Evolutionary conservation across 2,329 filamentous ascomycete genomes (phyloP).

Genomic region (Thermomyces lanuginosus): DNA sequence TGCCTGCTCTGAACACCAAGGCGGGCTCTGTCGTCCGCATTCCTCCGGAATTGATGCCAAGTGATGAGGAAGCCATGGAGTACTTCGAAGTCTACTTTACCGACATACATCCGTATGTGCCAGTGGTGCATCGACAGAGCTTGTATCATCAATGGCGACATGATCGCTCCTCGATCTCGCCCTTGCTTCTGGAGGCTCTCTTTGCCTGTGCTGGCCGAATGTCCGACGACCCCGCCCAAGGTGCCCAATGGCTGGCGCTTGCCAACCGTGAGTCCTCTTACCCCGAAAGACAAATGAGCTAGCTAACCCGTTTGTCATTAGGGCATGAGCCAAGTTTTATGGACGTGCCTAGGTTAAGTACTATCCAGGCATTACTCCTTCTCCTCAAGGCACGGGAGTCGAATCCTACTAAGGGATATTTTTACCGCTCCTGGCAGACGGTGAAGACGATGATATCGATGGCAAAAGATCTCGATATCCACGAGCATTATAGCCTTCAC

Average conservation of each 20-base stretch:
- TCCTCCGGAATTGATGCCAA: slow-evolving; percentile 82
- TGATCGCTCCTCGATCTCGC: slow-evolving; percentile 69
- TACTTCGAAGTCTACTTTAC: slow-evolving; percentile 86
- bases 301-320: slow-evolving; percentile 19
- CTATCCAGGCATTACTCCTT: slow-evolving; percentile 75
- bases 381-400: slow-evolving; percentile 82
- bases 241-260: slow-evolving; percentile 82
- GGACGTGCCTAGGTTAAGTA: slow-evolving; percentile 78
- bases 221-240: slow-evolving; percentile 66
- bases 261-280: slow-evolving; percentile 52
- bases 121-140: slow-evolving; percentile 64
- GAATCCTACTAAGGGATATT: slow-evolving; percentile 85
- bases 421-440: slow-evolving; percentile 94
- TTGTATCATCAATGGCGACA: slow-evolving; percentile 85
- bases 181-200: slow-evolving; percentile 72
- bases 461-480: slow-evolving; percentile 76
- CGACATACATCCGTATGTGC: slow-evolving; percentile 83
- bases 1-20: slow-evolving; percentile 52
- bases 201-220: slow-evolving; percentile 78
- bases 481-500: slow-evolving; percentile 73
- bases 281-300: slow-evolving; percentile 2
- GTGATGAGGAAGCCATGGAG: slow-evolving; percentile 61
- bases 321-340: slow-evolving; percentile 87
- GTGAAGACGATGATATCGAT: slow-evolving; percentile 84
- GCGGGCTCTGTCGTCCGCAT: slow-evolving; percentile 70